Conservation (phyloP, 2,329 filamentous ascomycete genomes). For the Colletotrichum costaricense region DNA sequence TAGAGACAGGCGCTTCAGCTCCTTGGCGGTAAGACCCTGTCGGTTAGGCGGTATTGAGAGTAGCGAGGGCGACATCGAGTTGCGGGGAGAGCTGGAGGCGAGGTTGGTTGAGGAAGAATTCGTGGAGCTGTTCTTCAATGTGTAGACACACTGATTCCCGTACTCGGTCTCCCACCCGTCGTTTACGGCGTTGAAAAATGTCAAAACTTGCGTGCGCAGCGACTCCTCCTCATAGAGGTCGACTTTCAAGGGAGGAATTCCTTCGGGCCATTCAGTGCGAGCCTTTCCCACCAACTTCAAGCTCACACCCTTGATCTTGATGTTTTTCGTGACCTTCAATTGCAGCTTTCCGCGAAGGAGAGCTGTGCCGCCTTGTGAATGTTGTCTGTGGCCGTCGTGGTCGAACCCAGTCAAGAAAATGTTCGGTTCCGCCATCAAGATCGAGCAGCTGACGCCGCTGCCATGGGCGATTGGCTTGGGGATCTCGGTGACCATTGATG, state of each 20-base stretch:
- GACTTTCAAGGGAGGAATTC: constrained; percentile 87
- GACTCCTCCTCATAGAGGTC: constrained; percentile 87
- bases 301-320: constrained; percentile 92
- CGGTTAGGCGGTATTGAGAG: constrained; percentile 44
- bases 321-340: constrained; percentile 85
- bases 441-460: constrained; percentile 79
- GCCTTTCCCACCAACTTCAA: constrained; percentile 88
- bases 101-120: constrained; percentile 48
- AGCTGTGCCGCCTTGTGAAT: constrained; percentile 74
- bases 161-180: constrained; percentile 70
- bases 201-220: constrained; percentile 87
- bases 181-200: constrained; percentile 87
- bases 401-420: constrained; percentile 85
- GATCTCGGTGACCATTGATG: constrained; percentile 63
- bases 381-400: constrained; percentile 68
- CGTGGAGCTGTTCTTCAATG: constrained; percentile 53
- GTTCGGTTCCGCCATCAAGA: constrained; percentile 82
- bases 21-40: constrained; percentile 54
- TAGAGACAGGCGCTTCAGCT: constrained; percentile 77
- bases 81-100: constrained; percentile 27
- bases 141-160: constrained; percentile 72
- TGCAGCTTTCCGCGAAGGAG: constrained; percentile 88
- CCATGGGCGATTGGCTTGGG: constrained; percentile 83
- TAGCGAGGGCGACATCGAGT: constrained; percentile 34
- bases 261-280: constrained; percentile 95